These are phyloP conservation scores for Diplocarpon mali DNA, from an alignment of 2,329 filamentous ascomycete species.

Conservation along the genomic window DNA sequence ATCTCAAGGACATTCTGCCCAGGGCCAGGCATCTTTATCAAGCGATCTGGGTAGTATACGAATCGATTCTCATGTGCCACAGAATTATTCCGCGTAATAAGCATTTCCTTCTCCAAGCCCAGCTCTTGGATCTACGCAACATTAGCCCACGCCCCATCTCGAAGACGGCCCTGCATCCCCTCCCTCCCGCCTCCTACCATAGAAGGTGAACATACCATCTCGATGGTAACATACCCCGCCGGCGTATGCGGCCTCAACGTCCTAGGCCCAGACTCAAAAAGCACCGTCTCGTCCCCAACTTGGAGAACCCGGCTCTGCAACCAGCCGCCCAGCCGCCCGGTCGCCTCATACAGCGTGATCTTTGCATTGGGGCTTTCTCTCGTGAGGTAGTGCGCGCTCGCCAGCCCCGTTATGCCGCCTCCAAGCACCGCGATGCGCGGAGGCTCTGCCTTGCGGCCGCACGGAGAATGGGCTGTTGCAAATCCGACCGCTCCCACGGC, in stretches of 20 bases:
- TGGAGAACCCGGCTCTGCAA: slow-evolving; percentile 54
- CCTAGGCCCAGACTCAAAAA: slow-evolving; percentile 78
- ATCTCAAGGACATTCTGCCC: slow-evolving; percentile 26
- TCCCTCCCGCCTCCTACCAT: no score
- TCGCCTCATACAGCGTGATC: slow-evolving; percentile 74
- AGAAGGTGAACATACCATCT: slow-evolving; percentile 12
- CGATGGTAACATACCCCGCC: slow-evolving; percentile 18
- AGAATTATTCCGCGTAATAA: slow-evolving; percentile 39
- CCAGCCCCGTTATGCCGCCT: slow-evolving; percentile 73
- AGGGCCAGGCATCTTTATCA: slow-evolving; percentile 50
- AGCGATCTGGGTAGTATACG: slow-evolving; percentile 79
- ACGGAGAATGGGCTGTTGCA: background rate
- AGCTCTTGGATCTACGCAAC: slow-evolving; percentile 43
- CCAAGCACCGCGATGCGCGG: slow-evolving; percentile 56
- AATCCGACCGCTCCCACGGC: no score
- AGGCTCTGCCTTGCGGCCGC: background rate
- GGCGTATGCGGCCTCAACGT: slow-evolving; percentile 22
- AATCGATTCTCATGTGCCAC: slow-evolving; percentile 55
- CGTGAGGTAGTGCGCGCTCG: slow-evolving; percentile 65
- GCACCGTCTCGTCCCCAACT: slow-evolving; percentile 48
- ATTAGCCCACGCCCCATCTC: slow-evolving; percentile 1
- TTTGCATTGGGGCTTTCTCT: slow-evolving; percentile 54
- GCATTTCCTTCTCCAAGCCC: slow-evolving; percentile 42
- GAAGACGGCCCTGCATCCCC: no score
- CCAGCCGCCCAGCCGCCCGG: slow-evolving; percentile 69